Conservation (phyloP, 2,329 filamentous ascomycete species). For the Hymenoscyphus infarciens region DNA sequence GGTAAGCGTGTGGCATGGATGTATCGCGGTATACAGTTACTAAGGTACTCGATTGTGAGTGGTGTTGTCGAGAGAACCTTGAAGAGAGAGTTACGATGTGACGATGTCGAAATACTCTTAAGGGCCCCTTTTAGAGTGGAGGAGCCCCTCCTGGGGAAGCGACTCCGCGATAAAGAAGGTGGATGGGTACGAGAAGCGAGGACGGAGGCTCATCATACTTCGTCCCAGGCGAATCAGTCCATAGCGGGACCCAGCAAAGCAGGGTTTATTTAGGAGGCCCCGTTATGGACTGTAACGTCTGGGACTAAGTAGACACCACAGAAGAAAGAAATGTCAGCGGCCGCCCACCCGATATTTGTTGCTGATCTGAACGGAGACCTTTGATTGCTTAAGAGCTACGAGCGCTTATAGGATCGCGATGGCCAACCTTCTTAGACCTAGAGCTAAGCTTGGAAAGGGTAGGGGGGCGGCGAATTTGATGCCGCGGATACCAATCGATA, state of each 20-base stretch:
- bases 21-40: background rate
- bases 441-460: no score
- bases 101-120: background rate
- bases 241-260: no score
- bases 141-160: background rate
- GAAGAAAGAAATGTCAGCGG: background rate
- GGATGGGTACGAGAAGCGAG: background rate
- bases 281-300: no score
- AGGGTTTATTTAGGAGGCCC: no score
- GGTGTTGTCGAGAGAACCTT: background rate
- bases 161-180: background rate
- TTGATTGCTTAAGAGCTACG: background rate
- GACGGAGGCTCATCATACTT: background rate
- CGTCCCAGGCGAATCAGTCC: no score
- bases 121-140: background rate
- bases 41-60: background rate
- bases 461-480: background rate
- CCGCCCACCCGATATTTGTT: background rate
- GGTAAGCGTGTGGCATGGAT: background rate
- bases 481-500: background rate
- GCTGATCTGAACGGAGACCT: background rate
- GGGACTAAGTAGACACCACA: no score
- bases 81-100: background rate
- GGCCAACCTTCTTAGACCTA: no score
- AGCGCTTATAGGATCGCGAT: background rate